Base-by-base conservation (phyloP, 2,329 filamentous ascomycete species). In the Colletotrichum tamarilloi region DNA sequence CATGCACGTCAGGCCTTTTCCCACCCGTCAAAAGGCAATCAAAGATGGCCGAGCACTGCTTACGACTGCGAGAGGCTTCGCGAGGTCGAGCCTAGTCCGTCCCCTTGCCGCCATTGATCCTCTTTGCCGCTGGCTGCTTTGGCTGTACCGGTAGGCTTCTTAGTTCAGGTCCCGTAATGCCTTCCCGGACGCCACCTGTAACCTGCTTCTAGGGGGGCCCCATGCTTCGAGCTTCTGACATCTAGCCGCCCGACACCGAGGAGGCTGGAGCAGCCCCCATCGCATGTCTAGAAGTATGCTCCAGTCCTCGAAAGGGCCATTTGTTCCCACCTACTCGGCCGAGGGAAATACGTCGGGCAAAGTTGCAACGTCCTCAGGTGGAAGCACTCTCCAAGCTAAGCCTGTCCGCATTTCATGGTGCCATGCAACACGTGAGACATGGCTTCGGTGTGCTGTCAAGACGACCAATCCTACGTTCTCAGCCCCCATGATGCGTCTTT, bases 361-460 rank as follows among this genome's bases (percentile, higher is more conserved):
- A 42, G 38, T 42, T 42, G 38, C 24, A 42, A n/a, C 42, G 58
- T 64, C 59, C 46, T 56, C n/a, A 56, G 38, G 58, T 38, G 35
- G 24, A 57, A 58, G 32, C 16, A n/a, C 28, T 26, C n/a, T 46
- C 46, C 38, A 57, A 62, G 58, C 24, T n/a, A 53, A 69, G 70
- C 58, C 55, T 38, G 65, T 62, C 70, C 53, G 55, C 58, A 42
- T 64, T 42, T 22, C 59, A 46, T 70, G 55, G 67, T 65, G 46
- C 46, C 60, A 70, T 65, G 60, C 49, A 60, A 22, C 46, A 60
- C 60, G 49, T 66, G 67, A 66, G 56, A 60, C 67, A 73, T 65
- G 49, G 57, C 67, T 62, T 62, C 28, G 46, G 62, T 73, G 66
- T 35, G 70, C 70, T 66, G 60, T 66, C 56, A 70, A 42, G 59